Evolutionary conservation across 305 asterid genomes (phyloP).

Genomic region (Salvia sclarea): DNA sequence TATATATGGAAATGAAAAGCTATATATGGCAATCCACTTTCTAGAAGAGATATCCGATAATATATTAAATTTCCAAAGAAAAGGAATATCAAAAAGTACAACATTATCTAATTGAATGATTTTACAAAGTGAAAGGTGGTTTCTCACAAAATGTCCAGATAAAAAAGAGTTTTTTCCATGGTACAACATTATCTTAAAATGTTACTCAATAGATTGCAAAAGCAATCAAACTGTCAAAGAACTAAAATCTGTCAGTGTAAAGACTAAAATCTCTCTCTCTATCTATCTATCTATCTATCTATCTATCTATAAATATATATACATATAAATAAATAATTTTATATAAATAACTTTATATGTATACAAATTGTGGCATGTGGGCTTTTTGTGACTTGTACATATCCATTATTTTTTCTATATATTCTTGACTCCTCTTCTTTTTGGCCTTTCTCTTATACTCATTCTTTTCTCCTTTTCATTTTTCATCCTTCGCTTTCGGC

Average conservation of each 20-base stretch:
- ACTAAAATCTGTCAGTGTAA: not conserved
- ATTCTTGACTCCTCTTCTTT: not conserved
- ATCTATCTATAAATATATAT: no score
- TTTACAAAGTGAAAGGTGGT: slow-evolving; percentile 10
- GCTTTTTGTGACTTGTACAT: not conserved
- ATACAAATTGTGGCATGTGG: not conserved
- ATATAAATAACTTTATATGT: no score
- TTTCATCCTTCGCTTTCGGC: slow-evolving; percentile 14
- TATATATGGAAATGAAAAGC: not conserved
- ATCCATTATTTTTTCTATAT: not conserved
- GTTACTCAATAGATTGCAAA: slow-evolving; percentile 16
- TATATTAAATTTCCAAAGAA: not conserved
- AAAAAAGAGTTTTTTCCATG: not conserved
- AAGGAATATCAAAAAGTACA: not conserved
- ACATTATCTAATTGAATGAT: not conserved
- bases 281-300: no score
- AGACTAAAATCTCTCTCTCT: not conserved
- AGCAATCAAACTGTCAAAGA: not conserved
- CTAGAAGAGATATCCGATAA: not conserved
- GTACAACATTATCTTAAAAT: no score
- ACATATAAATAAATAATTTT: no score
- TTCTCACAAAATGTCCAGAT: not conserved
- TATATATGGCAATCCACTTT: not conserved
- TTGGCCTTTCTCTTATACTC: not conserved
- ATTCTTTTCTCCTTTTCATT: not conserved